Evolutionary conservation across 1,284 basidiomycete genomes (phyloP), one percentile per base, ranked within the genome.

Genomic region (Marasmius sp.): DNA sequence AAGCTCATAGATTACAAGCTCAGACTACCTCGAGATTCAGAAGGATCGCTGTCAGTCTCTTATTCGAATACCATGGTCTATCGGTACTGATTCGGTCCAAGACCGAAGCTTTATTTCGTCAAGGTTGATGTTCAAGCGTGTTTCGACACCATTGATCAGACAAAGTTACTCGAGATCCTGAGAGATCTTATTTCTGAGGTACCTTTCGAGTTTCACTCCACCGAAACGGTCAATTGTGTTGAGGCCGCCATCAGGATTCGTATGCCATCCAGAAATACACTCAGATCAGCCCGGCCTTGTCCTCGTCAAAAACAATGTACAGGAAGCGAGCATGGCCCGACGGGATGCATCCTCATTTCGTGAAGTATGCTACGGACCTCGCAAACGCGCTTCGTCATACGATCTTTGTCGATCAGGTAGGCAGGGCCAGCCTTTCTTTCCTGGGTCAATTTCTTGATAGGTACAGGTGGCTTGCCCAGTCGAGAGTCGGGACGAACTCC

Each of bases 41-140:
- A 73, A 47, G 85, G 81, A 11, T 77, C 72, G 50, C 64, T 93
- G 92, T 93, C 68, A 68, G 86, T 67, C 57, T 60, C 43, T 51
- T 36, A 43, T 27, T 54, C 14, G 52, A 27, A 36, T 12, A 58
- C 57, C 6, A 45, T 9, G 20, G 36, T 50, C 39, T 38, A 45
- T 61, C 33, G 50, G 37, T 14, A 20, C 34, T 66, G 22, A 58
- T 37, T 11, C 56, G 49, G 47, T 6, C 43, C 9, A 61, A 95
- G 94, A 22, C 93, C 94, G 0, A 88, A 86, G 66, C 75, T 97
- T 3, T 98, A 95, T 73, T 97, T 99, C 70, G 95, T 96, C 64
- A 99, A 99, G 74, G 87, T 97, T 36, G 97, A 99, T 71, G 94
- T 99, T 14, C 89, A 92, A 64, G 91, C 95, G 0, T 97, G 95